Percentiles rank a stretch among this genome's conserved stretches.
Evolutionary conservation across 345 rosid genomes (phyloP).

Genomic region (Citrus unshiu): DNA sequence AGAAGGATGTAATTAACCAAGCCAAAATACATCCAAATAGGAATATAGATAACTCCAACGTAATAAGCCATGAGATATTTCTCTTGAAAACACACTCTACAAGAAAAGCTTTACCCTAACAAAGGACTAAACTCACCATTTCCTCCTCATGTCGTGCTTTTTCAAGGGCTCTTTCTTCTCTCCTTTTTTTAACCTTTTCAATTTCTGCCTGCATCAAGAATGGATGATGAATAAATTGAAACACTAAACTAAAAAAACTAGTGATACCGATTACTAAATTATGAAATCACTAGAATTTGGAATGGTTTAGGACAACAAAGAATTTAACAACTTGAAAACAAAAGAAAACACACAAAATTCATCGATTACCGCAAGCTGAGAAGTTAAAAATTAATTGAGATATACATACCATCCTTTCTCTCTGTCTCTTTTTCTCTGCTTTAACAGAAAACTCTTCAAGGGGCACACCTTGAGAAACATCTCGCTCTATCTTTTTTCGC

Average conservation of each 20-base stretch:
- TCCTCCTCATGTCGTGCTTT: conserved; percentile 95
- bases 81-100: background rate
- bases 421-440: conserved; percentile 80
- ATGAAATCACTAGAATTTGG: background rate
- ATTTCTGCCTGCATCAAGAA: conserved; percentile 66
- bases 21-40: background rate
- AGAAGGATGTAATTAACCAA: conserved; percentile 14
- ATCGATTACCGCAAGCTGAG: background rate
- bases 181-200: conserved; percentile 93
- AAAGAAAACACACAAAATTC: background rate
- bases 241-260: background rate
- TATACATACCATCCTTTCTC: conserved; percentile 77
- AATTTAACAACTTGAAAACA: background rate
- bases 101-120: background rate
- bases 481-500: conserved; percentile 90
- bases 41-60: background rate
- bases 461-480: conserved; percentile 63
- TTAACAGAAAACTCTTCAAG: conserved; percentile 65
- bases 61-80: background rate
- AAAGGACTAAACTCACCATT: conserved; percentile 50
- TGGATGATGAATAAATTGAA: background rate
- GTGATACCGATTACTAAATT: background rate
- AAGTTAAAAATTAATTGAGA: background rate
- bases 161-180: conserved; percentile 93
- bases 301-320: background rate